Conservation (phyloP, 371 early-diverging fungal genomes). For the Rhizopus sp. region DNA sequence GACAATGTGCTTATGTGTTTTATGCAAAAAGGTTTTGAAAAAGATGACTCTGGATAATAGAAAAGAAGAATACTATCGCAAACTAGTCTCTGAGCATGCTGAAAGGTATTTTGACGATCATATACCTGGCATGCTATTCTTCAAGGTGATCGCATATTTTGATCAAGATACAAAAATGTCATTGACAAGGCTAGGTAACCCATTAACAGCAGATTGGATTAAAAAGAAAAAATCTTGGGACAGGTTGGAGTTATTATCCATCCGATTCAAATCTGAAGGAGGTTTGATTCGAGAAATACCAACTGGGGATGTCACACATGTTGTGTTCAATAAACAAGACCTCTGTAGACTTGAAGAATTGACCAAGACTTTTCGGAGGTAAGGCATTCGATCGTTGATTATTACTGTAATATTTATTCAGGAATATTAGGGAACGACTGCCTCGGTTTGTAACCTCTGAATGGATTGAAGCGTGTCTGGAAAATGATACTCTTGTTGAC, state of each 20-base stretch:
- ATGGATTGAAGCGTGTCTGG: constrained; percentile 13
- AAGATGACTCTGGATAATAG: not conserved
- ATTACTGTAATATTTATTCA: not conserved
- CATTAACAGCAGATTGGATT: constrained; percentile 22
- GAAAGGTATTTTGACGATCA: constrained; percentile 33
- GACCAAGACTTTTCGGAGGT: constrained; percentile 23
- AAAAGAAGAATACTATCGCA: constrained; percentile 2
- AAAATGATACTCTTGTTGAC: constrained; percentile 4
- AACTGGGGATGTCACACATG: constrained; percentile 34
- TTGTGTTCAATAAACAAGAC: constrained; percentile 28
- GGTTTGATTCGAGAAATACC: constrained; percentile 14
- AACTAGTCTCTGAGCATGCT: constrained; percentile 22
- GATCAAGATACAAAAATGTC: constrained; percentile 14
- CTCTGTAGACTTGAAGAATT: constrained; percentile 18
- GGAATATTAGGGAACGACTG: constrained; percentile 1
- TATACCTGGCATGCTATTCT: constrained; percentile 35
- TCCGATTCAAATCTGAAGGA: constrained; percentile 26
- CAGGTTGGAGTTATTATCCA: constrained; percentile 14
- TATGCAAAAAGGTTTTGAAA: not conserved
- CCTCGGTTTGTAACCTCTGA: constrained; percentile 29
- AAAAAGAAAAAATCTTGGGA: constrained; percentile 22
- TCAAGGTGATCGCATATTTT: constrained; percentile 29
- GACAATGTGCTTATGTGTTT: not conserved
- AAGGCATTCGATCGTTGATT: not conserved
- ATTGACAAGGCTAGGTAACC: not conserved